Evolutionary conservation across 306 rosid species (phyloP), one percentile per base, ranked within the genome.

Genomic region (Coriaria nepalensis): DNA sequence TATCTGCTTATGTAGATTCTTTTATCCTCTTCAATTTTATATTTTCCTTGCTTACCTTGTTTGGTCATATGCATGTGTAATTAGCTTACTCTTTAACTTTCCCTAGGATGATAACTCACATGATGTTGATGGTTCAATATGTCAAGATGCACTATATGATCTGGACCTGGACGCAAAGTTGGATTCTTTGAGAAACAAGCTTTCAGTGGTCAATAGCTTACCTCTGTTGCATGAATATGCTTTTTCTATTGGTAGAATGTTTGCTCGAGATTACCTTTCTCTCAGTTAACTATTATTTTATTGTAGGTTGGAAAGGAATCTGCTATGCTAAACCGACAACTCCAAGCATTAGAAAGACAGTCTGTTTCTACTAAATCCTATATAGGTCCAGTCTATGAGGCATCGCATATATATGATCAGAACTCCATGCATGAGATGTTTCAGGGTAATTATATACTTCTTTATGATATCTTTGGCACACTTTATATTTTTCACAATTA

Each of bases 301-400:
- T 3, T 64, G 14, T 70, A 90, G 98, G 83, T 71, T 32, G 76
- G 73, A 34, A 63, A 73, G 68, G 93, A 79, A 64, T 74, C 83
- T 69, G 76, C 70, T 49, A 61, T 50, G 49, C 70, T 82, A 61
- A 73, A 71, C 68, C 71, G 14, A 65, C 94, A 90, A 60, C 67
- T 85, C 59, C 73, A 68, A 53, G 60, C 70, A 50, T 66, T 90
- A 52, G 74, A 81, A 68, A 73, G 50, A 58, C 81, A 65, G 52
- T 60, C 73, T 49, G 56, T 62, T 50, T 61, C 68, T 32, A 63
- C 39, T 11, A 61, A 56, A 50, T 50, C 29, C 37, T 48, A 57
- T 67, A 74, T 67, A 68, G 77, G 34, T 11, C 59, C 57, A 55
- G 60, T 83, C 70, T 73, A 69, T 3, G 95, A 79, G 62, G 69